Conservation (phyloP, 2,329 filamentous ascomycete species). For the Calonectria pteridis region DNA sequence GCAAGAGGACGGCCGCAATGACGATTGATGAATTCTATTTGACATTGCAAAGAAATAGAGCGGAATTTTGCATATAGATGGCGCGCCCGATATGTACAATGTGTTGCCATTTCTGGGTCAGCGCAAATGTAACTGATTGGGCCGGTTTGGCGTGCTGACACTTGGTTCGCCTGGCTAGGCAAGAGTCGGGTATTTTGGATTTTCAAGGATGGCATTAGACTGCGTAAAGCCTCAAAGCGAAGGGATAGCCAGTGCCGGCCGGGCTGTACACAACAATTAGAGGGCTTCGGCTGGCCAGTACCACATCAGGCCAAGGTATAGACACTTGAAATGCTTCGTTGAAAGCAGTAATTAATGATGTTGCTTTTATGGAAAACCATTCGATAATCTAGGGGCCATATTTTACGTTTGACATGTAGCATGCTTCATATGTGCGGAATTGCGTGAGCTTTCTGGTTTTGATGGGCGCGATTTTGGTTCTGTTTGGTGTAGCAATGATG, state of each 20-base stretch:
- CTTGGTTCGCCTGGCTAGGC: conserved; percentile 4
- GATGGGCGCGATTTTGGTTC: background rate
- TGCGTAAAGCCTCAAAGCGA: conserved; percentile 30
- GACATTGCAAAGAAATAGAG: conserved; percentile 40
- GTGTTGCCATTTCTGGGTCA: conserved; percentile 34
- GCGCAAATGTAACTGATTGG: conserved; percentile 16
- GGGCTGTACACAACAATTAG: conserved; percentile 34
- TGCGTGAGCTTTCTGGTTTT: background rate
- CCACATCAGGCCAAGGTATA: background rate
- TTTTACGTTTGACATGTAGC: background rate
- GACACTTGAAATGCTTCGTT: background rate
- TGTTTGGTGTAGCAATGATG: background rate
- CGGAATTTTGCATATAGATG: conserved; percentile 56
- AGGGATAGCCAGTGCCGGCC: conserved; percentile 29
- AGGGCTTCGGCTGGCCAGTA: conserved; percentile 20
- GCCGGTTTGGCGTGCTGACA: conserved; percentile 1
- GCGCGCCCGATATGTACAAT: conserved; percentile 37
- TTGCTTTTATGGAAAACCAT: background rate
- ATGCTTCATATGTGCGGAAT: background rate
- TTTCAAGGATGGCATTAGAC: conserved; percentile 37
- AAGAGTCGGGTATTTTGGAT: conserved; percentile 24
- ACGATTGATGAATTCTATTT: conserved; percentile 39
- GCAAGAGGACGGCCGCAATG: conserved; percentile 52
- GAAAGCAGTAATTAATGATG: background rate
- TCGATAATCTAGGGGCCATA: background rate